A percentile compares a stretch with the other conserved stretches of the same genome.
These are phyloP conservation scores for Psilocybe sp. DNA, from an alignment of 768 basidiomycete species.

Conservation along the genomic window DNA sequence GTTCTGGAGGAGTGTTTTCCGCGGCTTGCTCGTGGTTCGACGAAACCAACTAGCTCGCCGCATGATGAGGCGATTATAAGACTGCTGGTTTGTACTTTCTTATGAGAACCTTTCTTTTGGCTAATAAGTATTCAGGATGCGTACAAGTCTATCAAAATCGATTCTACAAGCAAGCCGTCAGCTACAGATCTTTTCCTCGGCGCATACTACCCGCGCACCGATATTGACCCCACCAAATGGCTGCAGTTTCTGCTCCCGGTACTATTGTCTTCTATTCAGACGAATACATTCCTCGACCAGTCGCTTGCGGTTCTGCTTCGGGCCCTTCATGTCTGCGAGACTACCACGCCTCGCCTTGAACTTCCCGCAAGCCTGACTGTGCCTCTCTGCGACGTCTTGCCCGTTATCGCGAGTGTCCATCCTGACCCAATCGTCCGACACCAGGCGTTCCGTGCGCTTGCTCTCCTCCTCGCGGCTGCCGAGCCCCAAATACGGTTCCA, in stretches of 20 bases:
- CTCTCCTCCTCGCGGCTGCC: conserved; percentile 46
- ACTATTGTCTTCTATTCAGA: conserved; percentile 49
- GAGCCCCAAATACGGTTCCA: conserved; percentile 50
- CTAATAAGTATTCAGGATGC: conserved; percentile 25
- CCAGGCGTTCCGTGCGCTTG: conserved; percentile 58
- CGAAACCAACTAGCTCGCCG: conserved; percentile 33
- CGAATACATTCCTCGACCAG: conserved; percentile 56
- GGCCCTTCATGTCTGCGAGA: conserved; percentile 24
- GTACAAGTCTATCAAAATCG: conserved; percentile 31
- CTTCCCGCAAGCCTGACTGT: conserved; percentile 43
- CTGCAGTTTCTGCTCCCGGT: conserved; percentile 36
- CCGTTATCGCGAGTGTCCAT: conserved; percentile 59
- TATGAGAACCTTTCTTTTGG: not conserved
- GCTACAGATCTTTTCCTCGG: conserved; percentile 32
- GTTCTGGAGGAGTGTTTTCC: conserved; percentile 45
- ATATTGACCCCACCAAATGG: conserved; percentile 13
- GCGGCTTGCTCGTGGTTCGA: conserved; percentile 35
- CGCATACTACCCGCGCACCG: conserved; percentile 27
- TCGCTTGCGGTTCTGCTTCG: conserved; percentile 54
- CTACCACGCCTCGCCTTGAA: conserved; percentile 10
- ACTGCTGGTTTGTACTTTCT: conserved; percentile 35
- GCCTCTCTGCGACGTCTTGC: conserved; percentile 49
- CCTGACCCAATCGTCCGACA: conserved; percentile 57
- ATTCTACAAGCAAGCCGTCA: conserved; percentile 21
- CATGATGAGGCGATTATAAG: conserved; percentile 35